phyloP scores from a whole-genome alignment of 495 filamentous ascomycete species.

The Rostrohypoxylon terebratum region DNA sequence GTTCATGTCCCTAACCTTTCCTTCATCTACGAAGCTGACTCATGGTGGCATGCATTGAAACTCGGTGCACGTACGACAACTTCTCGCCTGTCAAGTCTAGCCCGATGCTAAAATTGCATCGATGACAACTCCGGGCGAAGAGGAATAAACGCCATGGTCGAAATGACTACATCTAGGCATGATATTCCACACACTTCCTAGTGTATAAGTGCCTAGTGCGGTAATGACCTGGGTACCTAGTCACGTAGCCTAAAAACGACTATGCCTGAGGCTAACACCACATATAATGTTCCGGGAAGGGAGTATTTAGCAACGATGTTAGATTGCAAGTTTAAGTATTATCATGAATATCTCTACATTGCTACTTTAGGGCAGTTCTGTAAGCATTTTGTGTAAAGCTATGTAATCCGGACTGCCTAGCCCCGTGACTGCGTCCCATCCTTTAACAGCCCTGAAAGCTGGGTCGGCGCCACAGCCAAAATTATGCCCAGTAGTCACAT shows the following conservation, averaged over 20 bases:
- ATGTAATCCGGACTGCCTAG: neutral
- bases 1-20: neutral
- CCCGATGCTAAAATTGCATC: neutral
- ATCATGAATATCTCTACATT: neutral
- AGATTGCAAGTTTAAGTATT: too few species aligned
- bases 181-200: neutral
- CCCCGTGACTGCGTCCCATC: neutral
- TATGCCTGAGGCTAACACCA: neutral
- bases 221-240: too few species aligned
- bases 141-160: neutral
- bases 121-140: too few species aligned
- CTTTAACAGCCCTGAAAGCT: neutral
- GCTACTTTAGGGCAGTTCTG: neutral
- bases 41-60: neutral
- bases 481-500: neutral
- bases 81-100: neutral
- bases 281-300: neutral
- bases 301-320: neutral
- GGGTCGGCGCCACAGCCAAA: neutral
- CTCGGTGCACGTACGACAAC: neutral
- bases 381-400: neutral
- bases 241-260: neutral
- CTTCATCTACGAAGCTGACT: neutral
- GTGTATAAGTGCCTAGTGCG: too few species aligned
- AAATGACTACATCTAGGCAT: neutral